Conservation (phyloP, 257 asterid species). For the Solanum piurae region DNA sequence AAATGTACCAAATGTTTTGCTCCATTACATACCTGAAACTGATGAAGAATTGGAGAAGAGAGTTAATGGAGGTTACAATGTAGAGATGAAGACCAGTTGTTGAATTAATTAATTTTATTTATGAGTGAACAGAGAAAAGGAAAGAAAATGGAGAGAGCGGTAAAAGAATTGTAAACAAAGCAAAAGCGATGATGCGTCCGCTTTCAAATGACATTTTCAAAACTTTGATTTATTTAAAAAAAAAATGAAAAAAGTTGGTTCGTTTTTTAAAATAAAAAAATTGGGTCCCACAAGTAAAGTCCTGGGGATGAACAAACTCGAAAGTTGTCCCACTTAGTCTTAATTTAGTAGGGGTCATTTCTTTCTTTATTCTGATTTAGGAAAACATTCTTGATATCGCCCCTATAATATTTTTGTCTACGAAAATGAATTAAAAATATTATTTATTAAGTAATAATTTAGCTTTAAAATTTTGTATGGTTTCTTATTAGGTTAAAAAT, state of each 20-base stretch:
- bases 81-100: background rate
- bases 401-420: too few species aligned
- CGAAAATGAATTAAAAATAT: too few species aligned
- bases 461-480: too few species aligned
- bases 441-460: too few species aligned
- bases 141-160: background rate
- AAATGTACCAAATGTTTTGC: background rate
- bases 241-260: background rate
- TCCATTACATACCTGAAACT: background rate
- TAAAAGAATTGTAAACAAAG: conserved; percentile 1
- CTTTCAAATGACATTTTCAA: background rate
- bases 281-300: background rate
- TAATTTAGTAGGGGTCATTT: background rate
- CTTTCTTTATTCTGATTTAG: background rate
- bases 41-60: background rate
- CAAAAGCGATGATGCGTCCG: background rate
- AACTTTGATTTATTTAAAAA: background rate
- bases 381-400: background rate
- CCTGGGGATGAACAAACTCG: background rate
- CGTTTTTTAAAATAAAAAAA: background rate
- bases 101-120: background rate
- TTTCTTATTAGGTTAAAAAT: too few species aligned
- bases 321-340: background rate
- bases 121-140: background rate
- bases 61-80: background rate